Percentiles rank a stretch among this genome's conserved stretches.
These are phyloP conservation scores for Tylopilus sp. DNA, from an alignment of 1,284 basidiomycete genomes.

Conservation along the genomic window DNA sequence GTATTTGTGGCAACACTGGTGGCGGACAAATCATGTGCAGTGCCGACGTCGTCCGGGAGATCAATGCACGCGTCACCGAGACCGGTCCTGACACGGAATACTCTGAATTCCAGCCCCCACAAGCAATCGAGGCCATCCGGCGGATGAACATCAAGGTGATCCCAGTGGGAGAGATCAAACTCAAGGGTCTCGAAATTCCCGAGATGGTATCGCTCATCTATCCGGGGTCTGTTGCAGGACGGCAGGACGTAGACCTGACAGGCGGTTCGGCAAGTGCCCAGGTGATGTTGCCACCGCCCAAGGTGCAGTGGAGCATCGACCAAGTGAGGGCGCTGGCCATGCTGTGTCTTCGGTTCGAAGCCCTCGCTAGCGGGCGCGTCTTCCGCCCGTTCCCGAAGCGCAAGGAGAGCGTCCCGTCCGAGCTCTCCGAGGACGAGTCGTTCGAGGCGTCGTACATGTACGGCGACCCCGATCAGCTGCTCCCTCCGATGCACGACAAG, in stretches of 20 bases:
- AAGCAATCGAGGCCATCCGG: conserved; percentile 79
- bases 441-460: conserved; percentile 55
- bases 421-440: conserved; percentile 43
- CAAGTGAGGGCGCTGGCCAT: conserved; percentile 84
- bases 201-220: conserved; percentile 91
- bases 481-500: conserved; percentile 80
- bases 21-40: conserved; percentile 98
- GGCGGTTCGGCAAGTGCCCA: conserved; percentile 49
- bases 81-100: conserved; percentile 67
- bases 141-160: conserved; percentile 82
- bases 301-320: conserved; percentile 63
- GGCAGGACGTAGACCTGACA: conserved; percentile 73
- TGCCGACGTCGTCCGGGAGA: conserved; percentile 89
- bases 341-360: conserved; percentile 88
- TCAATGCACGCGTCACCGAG: conserved; percentile 72
- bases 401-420: conserved; percentile 56
- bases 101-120: conserved; percentile 63
- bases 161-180: conserved; percentile 89
- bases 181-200: conserved; percentile 94
- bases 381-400: conserved; percentile 61
- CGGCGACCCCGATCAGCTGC: conserved; percentile 72
- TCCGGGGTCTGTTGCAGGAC: conserved; percentile 80
- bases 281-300: conserved; percentile 15
- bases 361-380: conserved; percentile 75
- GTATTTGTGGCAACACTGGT: conserved; percentile 87